Percentiles rank a stretch among this genome's conserved stretches.
phyloP scores from a whole-genome alignment of 148 eudicot genomes.

The Vaccinium vitisidaea region DNA sequence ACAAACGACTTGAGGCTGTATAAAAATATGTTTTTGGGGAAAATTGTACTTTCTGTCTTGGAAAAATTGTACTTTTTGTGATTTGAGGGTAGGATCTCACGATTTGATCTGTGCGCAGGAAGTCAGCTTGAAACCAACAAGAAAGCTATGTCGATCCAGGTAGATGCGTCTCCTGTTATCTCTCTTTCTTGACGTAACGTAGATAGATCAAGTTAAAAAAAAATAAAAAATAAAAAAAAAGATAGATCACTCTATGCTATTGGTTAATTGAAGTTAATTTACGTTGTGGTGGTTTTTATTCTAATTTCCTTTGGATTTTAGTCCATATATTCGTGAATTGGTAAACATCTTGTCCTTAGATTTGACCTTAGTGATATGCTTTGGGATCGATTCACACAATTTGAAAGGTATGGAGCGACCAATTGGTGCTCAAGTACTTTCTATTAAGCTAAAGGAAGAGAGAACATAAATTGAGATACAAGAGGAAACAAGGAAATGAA shows the following conservation, averaged over 20 bases:
- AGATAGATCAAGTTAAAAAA: background rate
- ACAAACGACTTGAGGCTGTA: background rate
- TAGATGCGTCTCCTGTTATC: constrained; percentile 8
- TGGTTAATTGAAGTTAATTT: background rate
- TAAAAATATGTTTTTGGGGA: background rate
- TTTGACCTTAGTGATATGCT: too few relatives aligned
- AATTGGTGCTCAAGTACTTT: too few relatives aligned
- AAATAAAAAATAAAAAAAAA: too few relatives aligned
- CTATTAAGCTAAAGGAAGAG: too few relatives aligned
- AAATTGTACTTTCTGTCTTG: too few relatives aligned
- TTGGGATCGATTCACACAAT: too few relatives aligned
- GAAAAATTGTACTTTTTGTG: background rate
- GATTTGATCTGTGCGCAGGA: constrained; percentile 44
- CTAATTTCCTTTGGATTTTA: background rate
- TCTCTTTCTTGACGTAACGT: background rate
- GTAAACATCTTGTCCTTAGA: background rate
- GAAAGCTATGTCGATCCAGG: constrained; percentile 86
- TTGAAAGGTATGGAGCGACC: too few relatives aligned
- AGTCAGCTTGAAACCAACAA: constrained; percentile 82
- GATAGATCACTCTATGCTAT: background rate
- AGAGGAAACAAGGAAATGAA: too few relatives aligned
- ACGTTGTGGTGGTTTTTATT: background rate
- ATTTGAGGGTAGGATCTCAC: background rate
- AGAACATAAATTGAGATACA: too few relatives aligned
- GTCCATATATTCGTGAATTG: too few relatives aligned